Conservation (phyloP, 2,329 filamentous ascomycete species). For the Ophiostoma ulmi region DNA sequence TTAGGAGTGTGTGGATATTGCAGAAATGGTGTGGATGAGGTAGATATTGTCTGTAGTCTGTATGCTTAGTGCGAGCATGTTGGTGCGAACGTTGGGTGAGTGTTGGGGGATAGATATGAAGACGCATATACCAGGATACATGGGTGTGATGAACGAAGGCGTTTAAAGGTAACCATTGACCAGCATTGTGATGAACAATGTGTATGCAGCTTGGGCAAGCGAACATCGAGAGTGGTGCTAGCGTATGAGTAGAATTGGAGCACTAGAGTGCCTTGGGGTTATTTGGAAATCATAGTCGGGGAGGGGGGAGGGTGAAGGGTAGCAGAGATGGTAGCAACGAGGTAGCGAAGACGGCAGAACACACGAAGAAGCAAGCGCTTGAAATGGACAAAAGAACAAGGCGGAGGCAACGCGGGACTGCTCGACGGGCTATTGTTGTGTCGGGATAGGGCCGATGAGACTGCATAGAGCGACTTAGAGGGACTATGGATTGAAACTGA, state of each 20-base stretch:
- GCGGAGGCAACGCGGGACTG: neutral
- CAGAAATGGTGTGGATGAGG: neutral
- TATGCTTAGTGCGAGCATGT: neutral
- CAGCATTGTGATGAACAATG: neutral
- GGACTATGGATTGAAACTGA: neutral
- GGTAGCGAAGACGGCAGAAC: neutral
- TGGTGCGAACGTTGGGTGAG: neutral
- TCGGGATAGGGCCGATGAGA: neutral
- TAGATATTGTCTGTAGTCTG: neutral
- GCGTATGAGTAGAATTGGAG: constrained; percentile 3
- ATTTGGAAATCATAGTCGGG: neutral
- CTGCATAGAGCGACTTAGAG: neutral
- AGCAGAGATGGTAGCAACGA: neutral
- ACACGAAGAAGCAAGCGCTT: neutral
- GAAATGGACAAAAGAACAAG: neutral
- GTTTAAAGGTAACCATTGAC: neutral
- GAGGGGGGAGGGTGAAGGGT: neutral
- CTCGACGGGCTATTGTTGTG: neutral
- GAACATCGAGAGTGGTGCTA: neutral
- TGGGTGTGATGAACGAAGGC: neutral
- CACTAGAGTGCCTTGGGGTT: neutral
- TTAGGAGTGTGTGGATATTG: neutral
- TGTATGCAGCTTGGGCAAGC: constrained; percentile 7
- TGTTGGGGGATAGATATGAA: neutral
- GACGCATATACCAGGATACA: too few species aligned